Conservation (phyloP, 768 basidiomycete species). For the Clitopilus passeckerianus region DNA sequence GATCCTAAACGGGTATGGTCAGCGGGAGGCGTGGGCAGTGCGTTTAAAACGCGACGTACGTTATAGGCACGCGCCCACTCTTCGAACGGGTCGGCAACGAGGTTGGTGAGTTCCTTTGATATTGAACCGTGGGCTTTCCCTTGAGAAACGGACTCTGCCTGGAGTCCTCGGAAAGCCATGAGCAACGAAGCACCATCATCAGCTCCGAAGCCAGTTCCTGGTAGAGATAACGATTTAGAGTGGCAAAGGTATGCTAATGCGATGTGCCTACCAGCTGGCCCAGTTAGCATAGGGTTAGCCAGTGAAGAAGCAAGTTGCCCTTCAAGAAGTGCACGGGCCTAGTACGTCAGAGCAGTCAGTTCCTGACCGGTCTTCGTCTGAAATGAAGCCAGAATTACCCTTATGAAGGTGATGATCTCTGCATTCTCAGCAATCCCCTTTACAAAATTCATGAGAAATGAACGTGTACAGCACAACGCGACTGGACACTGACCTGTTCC, state of each 20-base stretch:
- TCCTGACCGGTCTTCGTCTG: neutral
- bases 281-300: slow-evolving; percentile 42
- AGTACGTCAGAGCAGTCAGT: slow-evolving; percentile 5
- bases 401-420: slow-evolving; percentile 78
- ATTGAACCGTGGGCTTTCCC: slow-evolving; percentile 71
- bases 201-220: slow-evolving; percentile 63
- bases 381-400: slow-evolving; percentile 34
- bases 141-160: slow-evolving; percentile 64
- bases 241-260: neutral
- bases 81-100: slow-evolving; percentile 79
- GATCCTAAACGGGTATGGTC: slow-evolving; percentile 36
- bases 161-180: slow-evolving; percentile 75
- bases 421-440: slow-evolving; percentile 83
- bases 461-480: neutral
- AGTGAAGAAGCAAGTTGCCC: slow-evolving; percentile 57
- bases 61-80: slow-evolving; percentile 75
- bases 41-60: slow-evolving; percentile 28
- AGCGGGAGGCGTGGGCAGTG: slow-evolving; percentile 8
- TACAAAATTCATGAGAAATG: slow-evolving; percentile 10
- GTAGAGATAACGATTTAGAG: slow-evolving; percentile 3
- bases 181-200: slow-evolving; percentile 84
- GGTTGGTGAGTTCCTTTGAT: slow-evolving; percentile 67
- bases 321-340: slow-evolving; percentile 77
- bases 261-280: slow-evolving; percentile 38
- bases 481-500: slow-evolving; percentile 53